Evolutionary conservation across 1,284 basidiomycete genomes (phyloP).

Genomic region (Puccinia polysora): DNA sequence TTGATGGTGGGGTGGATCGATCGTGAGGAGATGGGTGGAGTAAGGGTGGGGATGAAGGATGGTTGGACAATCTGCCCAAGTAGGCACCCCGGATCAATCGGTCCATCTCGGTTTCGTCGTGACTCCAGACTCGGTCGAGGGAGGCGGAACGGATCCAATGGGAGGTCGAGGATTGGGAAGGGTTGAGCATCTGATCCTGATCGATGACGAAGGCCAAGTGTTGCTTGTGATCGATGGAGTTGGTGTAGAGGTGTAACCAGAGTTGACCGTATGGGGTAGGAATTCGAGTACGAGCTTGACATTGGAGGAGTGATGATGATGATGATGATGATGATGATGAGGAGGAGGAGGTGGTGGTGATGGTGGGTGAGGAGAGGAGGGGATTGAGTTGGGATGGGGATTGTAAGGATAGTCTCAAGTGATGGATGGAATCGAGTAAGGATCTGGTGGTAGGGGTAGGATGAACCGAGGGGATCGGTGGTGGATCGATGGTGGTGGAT

Average conservation of each 20-base stretch:
- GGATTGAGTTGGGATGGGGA: too few species aligned
- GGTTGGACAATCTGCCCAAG: slow-evolving; percentile 64
- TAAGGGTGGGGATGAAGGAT: too few species aligned
- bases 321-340: not conserved
- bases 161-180: slow-evolving; percentile 45
- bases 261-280: slow-evolving; percentile 92
- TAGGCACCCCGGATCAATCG: slow-evolving; percentile 91
- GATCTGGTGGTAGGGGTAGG: too few species aligned
- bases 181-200: slow-evolving; percentile 66
- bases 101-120: slow-evolving; percentile 86
- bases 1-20: too few species aligned
- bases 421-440: too few species aligned
- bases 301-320: too few species aligned
- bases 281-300: slow-evolving; percentile 93
- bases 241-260: slow-evolving; percentile 85
- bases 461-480: too few species aligned
- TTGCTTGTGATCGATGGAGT: slow-evolving; percentile 81
- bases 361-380: too few species aligned
- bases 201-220: slow-evolving; percentile 97
- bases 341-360: not conserved
- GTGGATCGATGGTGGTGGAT: too few species aligned
- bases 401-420: too few species aligned
- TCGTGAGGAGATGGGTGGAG: too few species aligned
- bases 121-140: slow-evolving; percentile 79
- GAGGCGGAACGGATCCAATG: slow-evolving; percentile 68